Conservation (phyloP, 768 basidiomycete genomes). For the Rhodotorula kratochvilovae region DNA sequence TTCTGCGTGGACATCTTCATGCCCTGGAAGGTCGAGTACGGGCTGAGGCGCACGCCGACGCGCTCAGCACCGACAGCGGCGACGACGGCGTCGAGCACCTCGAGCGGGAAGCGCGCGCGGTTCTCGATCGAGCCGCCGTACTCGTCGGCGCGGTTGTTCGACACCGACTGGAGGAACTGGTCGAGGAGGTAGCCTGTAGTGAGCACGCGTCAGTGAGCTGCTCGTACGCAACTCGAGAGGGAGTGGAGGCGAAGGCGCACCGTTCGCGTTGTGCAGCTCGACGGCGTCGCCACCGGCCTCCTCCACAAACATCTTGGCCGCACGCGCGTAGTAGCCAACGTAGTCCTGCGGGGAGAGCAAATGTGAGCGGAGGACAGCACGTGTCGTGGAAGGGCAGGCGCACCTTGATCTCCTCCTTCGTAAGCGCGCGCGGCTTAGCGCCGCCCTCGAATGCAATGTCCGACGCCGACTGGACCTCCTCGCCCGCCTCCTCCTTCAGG, state of each 20-base stretch:
- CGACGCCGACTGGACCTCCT: slow-evolving; percentile 31
- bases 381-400: slow-evolving; percentile 52
- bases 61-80: slow-evolving; percentile 56
- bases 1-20: slow-evolving; percentile 45
- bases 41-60: slow-evolving; percentile 57
- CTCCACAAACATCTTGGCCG: slow-evolving; percentile 54
- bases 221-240: too few relatives aligned
- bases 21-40: slow-evolving; percentile 42
- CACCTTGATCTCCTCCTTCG: slow-evolving; percentile 50
- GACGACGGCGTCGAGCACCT: slow-evolving; percentile 56
- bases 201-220: not conserved
- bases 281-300: slow-evolving; percentile 68
- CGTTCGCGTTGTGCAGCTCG: slow-evolving; percentile 46
- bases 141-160: slow-evolving; percentile 48
- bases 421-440: slow-evolving; percentile 23
- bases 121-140: slow-evolving; percentile 67
- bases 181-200: slow-evolving; percentile 35
- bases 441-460: slow-evolving; percentile 30
- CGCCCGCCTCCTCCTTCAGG: slow-evolving; percentile 5
- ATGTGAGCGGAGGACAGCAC: slow-evolving; percentile 52
- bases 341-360: slow-evolving; percentile 45
- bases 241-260: slow-evolving; percentile 47
- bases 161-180: slow-evolving; percentile 42
- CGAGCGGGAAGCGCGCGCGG: slow-evolving; percentile 58
- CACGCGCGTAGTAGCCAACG: slow-evolving; percentile 53